Evolutionary conservation across 2,329 filamentous ascomycete genomes (phyloP).

Genomic region (Penicillium sp.): DNA sequence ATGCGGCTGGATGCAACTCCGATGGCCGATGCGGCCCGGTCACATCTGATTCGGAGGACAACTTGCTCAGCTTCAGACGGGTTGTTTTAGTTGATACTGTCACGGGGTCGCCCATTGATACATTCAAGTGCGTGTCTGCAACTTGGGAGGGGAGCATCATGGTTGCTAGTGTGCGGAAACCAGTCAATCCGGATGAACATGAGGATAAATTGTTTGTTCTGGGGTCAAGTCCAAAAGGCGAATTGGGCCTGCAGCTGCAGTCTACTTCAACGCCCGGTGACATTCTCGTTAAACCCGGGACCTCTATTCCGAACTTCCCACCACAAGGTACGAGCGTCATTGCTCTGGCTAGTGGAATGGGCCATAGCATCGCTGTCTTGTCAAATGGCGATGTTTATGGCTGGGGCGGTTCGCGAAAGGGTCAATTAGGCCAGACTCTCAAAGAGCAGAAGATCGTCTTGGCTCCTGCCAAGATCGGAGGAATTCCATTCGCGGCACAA

Average conservation of each 20-base stretch:
- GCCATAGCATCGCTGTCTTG: slow-evolving; percentile 73
- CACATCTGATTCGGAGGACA: not conserved
- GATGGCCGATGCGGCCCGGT: slow-evolving; percentile 47
- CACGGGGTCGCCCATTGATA: slow-evolving; percentile 23
- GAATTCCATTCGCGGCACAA: slow-evolving; percentile 61
- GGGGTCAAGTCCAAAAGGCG: slow-evolving; percentile 69
- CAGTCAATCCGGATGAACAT: slow-evolving; percentile 45
- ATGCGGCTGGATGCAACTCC: slow-evolving; percentile 64
- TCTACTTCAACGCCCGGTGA: slow-evolving; percentile 8
- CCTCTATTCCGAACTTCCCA: slow-evolving; percentile 63
- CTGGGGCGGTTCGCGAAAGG: slow-evolving; percentile 86
- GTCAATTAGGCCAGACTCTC: slow-evolving; percentile 69
- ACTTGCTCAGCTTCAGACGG: slow-evolving; percentile 29
- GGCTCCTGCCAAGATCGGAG: slow-evolving; percentile 63
- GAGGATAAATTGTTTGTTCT: slow-evolving; percentile 58
- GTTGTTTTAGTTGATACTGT: slow-evolving; percentile 23
- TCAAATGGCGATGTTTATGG: slow-evolving; percentile 77
- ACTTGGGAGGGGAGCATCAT: slow-evolving; percentile 77
- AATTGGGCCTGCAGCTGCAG: slow-evolving; percentile 63
- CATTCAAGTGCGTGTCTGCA: slow-evolving; percentile 60
- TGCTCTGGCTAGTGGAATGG: slow-evolving; percentile 72
- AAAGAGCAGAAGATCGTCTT: slow-evolving; percentile 52
- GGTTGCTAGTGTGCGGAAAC: slow-evolving; percentile 38
- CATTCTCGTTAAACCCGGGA: slow-evolving; percentile 31
- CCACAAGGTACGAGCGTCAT: slow-evolving; percentile 60